Conservation (phyloP, 2,329 filamentous ascomycete genomes). For the Chrysoporthe deuterocubensis region DNA sequence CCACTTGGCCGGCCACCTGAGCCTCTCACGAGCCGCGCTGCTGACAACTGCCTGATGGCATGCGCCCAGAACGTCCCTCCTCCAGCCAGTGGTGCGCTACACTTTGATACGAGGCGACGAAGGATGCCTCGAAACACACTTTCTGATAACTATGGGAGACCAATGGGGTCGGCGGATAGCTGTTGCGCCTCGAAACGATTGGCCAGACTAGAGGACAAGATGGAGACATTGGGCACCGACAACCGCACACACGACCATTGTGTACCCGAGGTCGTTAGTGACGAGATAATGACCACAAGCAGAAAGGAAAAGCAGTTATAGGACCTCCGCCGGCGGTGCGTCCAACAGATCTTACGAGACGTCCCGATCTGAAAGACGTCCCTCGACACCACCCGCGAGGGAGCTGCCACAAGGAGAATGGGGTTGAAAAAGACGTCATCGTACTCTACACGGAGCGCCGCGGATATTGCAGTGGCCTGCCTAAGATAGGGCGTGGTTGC, state of each 20-base stretch:
- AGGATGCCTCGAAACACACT: background rate
- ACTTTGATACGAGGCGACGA: background rate
- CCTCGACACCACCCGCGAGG: background rate
- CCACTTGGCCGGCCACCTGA: conserved; percentile 2
- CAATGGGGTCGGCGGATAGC: background rate
- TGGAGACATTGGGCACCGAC: background rate
- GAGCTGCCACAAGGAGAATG: background rate
- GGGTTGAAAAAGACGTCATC: background rate
- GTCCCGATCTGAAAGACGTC: background rate
- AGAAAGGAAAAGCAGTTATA: background rate
- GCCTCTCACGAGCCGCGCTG: background rate
- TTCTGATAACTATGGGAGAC: background rate
- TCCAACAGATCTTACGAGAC: background rate
- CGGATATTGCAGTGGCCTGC: background rate
- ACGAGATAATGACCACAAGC: background rate
- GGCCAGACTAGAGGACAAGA: background rate
- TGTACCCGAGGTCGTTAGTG: background rate
- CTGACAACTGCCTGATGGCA: conserved; percentile 4
- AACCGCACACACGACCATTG: background rate
- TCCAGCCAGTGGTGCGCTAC: background rate
- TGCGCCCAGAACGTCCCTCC: background rate
- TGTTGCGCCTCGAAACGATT: background rate
- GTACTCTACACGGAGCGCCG: background rate
- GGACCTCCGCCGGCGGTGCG: background rate
- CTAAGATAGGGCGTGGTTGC: background rate